Evolutionary conservation across 2,329 filamentous ascomycete species (phyloP), one percentile per base, ranked within the genome.

Genomic region (Aspergillus pseudotamarii): DNA sequence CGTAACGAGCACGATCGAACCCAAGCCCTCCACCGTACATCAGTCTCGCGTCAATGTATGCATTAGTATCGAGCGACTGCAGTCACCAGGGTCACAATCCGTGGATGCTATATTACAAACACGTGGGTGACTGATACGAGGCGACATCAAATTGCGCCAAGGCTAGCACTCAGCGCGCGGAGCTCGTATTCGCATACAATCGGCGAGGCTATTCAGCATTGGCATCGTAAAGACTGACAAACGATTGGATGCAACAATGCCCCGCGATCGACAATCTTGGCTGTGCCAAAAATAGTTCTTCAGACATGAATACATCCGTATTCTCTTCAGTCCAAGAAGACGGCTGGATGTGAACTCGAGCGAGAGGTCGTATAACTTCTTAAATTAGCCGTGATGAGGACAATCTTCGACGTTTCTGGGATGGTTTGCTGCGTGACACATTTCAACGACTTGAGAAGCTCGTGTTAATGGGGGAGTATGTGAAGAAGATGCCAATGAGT

Each of bases 401-500:
- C 8, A 50, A 50, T 50, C 46, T 50, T 50, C 46, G 8, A 19
- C 46, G 16, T 11, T 28, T 50, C 16, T n/a, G 46, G 23, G 16
- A 30, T 28, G 46, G 26, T 9, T 14, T 28, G 16, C 14, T 50
- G 23, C 16, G 14, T 28, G 46, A 28, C 3, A 8, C 23, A 30
- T 12, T 9, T 32, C 6, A n/a, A 9, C 11, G 3, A 3, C 23
- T 28, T 19, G 26, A 30, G n/a, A 4, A 28, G 6, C 46, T 50
- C 46, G 46, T 50, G 16, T 36, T 36, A 0, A 36, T 36, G 12
- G 5, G 34, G 34, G 34, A 1, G 14, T 16, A 36, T 36, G 34
- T 8, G 34, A 36, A 6, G 34, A 34, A 34, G 0, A 34, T 34
- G 32, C 1, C 1, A 12, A 34, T 12, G 0, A 34, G 1, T 1